Evolutionary conservation across 352 stramenopile genomes (phyloP).

Genomic region (Achlya hypogyna): DNA sequence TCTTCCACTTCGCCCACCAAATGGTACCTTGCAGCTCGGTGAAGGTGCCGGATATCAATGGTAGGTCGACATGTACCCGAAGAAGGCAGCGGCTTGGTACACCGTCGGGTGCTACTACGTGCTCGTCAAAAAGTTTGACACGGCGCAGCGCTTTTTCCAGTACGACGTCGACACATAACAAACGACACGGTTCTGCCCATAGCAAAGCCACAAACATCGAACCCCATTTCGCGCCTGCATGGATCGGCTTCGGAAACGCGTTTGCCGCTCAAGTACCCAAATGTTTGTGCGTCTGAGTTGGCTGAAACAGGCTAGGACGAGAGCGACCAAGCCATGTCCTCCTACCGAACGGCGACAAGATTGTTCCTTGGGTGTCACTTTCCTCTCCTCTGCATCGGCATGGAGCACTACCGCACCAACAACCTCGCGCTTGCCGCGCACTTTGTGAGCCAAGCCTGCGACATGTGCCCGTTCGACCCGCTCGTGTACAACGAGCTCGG

Average conservation of each 20-base stretch:
- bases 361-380: slow-evolving; percentile 91
- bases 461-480: slow-evolving; percentile 84
- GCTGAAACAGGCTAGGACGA: slow-evolving; percentile 59
- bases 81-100: slow-evolving; percentile 91
- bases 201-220: slow-evolving; percentile 88
- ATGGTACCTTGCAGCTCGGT: slow-evolving; percentile 39
- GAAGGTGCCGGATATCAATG: neutral
- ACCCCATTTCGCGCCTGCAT: slow-evolving; percentile 89
- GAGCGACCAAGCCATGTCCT: slow-evolving; percentile 95
- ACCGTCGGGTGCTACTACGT: slow-evolving; percentile 96
- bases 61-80: slow-evolving; percentile 91
- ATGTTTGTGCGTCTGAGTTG: neutral
- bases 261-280: slow-evolving; percentile 83
- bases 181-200: neutral
- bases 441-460: slow-evolving; percentile 84
- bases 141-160: slow-evolving; percentile 95
- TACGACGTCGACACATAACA: slow-evolving; percentile 38
- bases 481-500: slow-evolving; percentile 95
- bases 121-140: slow-evolving; percentile 88
- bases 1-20: slow-evolving; percentile 95
- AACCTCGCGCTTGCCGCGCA: slow-evolving; percentile 92
- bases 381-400: slow-evolving; percentile 93
- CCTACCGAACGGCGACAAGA: slow-evolving; percentile 91
- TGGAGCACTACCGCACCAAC: slow-evolving; percentile 97
- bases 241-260: slow-evolving; percentile 95